Evolutionary conservation across 257 asterid genomes (phyloP), one percentile per base, ranked within the genome.

Genomic region (Gentiana macrophylla): DNA sequence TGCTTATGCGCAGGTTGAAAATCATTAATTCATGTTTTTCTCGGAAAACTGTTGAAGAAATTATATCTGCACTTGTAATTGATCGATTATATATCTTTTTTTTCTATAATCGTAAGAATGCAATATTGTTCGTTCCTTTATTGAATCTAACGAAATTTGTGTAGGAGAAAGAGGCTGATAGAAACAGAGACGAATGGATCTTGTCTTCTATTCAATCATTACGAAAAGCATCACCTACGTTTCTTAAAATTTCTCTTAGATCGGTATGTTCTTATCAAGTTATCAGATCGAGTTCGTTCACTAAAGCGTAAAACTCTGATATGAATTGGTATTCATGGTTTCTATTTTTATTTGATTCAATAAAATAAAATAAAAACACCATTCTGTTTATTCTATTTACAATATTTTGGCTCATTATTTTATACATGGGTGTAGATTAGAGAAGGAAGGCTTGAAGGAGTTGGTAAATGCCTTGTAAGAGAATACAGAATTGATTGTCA

Each of bases 391-490:
- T 15, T 15, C 24, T 15, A 15, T 15, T 15, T 15, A 15, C 24
- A 15, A 10, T 41, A 41, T 41, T 41, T 41, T 41, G 46, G 2
- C 46, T 41, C 5, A 2, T 41, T 2, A 1, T 13, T 10, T 9
- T 69, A 12, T 61, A 12, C 33, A 52, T n/a, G 13, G 13, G 7
- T 69, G 52, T 80, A 87, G 96, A 84, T 87, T 66, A 80, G 96
- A 66, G 84, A 80, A 77, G 96, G 96, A 38, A 76, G 96, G 77
- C 92, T 84, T 50, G 82, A 84, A 62, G 96, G 94, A 52, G 56
- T 87, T 12, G 87, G 87, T 11, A 82, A 80, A 73, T 87, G 96
- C 83, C 86, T 87, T 6, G 60, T 70, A 12, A 81, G 86, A 36
- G 96, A 87, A 66, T 87, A 67, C 77, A 79, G 96, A 76, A 87